Evolutionary conservation across 345 rosid species (phyloP).

Genomic region (Linum lewisii): DNA sequence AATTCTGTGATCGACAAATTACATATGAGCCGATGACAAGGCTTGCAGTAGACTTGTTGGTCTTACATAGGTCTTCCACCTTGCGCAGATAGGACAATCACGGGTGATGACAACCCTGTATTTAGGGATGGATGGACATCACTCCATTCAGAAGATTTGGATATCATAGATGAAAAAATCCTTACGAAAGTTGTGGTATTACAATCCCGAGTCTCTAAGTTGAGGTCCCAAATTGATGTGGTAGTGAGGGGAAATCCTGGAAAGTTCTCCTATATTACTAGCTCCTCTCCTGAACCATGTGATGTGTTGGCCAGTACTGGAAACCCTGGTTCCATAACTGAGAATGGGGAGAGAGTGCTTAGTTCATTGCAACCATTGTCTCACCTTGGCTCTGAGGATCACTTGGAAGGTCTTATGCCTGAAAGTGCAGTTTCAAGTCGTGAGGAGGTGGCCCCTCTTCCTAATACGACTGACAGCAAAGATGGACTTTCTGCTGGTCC

Average conservation of each 20-base stretch:
- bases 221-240: not conserved
- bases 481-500: slow-evolving; percentile 17
- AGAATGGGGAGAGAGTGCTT: slow-evolving; percentile 27
- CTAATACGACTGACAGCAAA: slow-evolving; percentile 26
- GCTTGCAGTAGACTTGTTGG: not conserved
- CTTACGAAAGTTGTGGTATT: not conserved
- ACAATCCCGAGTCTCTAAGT: not conserved
- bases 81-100: slow-evolving; percentile 32
- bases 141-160: not conserved
- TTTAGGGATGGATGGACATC: slow-evolving; percentile 28
- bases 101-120: slow-evolving; percentile 26
- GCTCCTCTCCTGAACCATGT: not conserved
- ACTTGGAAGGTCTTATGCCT: slow-evolving; percentile 24
- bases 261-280: not conserved
- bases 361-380: slow-evolving; percentile 26
- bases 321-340: slow-evolving; percentile 25
- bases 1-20: not conserved
- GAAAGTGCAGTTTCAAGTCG: slow-evolving; percentile 29
- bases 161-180: not conserved
- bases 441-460: slow-evolving; percentile 28
- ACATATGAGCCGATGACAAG: not conserved
- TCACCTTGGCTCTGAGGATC: slow-evolving; percentile 16
- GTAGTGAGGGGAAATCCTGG: not conserved
- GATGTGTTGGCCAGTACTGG: slow-evolving; percentile 22
- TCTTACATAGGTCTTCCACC: not conserved